Percentiles rank a stretch among this genome's conserved stretches.
phyloP scores from a whole-genome alignment of 331 rosid species.

The Erythrophleum ivorense region DNA sequence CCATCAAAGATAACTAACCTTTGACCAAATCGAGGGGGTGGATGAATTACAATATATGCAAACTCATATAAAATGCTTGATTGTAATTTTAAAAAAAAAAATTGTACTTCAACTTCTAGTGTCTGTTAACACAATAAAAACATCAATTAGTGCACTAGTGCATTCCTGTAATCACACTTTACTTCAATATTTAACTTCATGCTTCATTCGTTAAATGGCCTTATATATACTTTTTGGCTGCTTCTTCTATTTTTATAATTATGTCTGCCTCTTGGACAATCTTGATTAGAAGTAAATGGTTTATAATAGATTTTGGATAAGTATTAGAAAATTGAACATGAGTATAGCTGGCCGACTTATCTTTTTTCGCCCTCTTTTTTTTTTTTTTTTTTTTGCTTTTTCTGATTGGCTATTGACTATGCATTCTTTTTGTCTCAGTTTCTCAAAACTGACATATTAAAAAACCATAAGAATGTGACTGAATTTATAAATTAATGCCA shows the following conservation, averaged over 20 bases:
- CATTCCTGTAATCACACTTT: background rate
- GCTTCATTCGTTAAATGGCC: background rate
- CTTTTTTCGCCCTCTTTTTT: too few species aligned
- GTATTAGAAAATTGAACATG: too few species aligned
- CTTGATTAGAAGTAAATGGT: background rate
- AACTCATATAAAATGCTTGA: too few species aligned
- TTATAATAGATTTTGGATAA: too few species aligned
- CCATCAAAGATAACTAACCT: too few species aligned
- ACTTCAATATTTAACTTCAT: background rate
- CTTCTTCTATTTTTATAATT: background rate
- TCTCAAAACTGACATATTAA: background rate
- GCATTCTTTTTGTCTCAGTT: background rate
- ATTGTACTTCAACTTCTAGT: too few species aligned
- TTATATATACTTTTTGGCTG: background rate
- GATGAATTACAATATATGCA: too few species aligned
- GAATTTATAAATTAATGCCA: background rate
- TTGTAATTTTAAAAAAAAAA: too few species aligned
- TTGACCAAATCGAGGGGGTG: too few species aligned
- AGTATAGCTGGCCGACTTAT: background rate
- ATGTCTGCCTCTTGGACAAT: background rate
- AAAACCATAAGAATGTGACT: background rate
- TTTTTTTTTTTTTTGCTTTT: background rate
- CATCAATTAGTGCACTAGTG: too few species aligned
- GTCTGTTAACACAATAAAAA: too few species aligned
- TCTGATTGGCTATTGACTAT: background rate